Evolutionary conservation across 2,329 filamentous ascomycete genomes (phyloP), one percentile per base, ranked within the genome.

Genomic region (Exserohilum rostratum): DNA sequence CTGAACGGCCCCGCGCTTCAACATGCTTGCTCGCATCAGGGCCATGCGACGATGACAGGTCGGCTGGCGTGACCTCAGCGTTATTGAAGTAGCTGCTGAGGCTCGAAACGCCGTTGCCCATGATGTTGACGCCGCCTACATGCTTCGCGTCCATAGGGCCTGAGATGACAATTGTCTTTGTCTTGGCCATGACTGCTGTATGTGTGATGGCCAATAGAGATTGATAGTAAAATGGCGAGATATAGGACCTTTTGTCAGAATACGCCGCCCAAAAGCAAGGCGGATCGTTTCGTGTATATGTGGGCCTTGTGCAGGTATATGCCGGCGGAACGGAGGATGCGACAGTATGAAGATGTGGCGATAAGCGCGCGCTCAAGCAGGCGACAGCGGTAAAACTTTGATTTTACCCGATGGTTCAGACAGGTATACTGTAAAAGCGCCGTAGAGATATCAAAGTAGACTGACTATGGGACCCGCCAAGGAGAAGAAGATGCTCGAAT

Each of bases 61-160:
- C 63, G 35, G 72, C 68, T 7, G 67, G 65, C 44, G 68, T 58
- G 7, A 69, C 35, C 2, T 39, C 50, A 3, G 58, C 53, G 5
- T 53, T 58, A 34, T 58, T 34, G 55, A 65, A 64, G 55, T 66
- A 66, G 53, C 53, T 50, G 58, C 61, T 50, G 17, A 60, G 50
- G n/a, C 57, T 57, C 20, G 62, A 61, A 12, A 57, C 55, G 7
- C 56, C 60, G 13, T 48, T 57, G 11, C 66, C 65, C 38, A 62
- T 61, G 6, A 74, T 56, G 46, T 61, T 66, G 27, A 73, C 66
- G 27, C 71, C 72, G 46, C 64, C 61, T 7, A 74, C 65, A 57
- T 75, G 69, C 17, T 63, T 67, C 25, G 67, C 69, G 54, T 74
- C 64, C 53, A 72, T 72, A 6, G 71, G 72, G 7, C 55, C 55